Evolutionary conservation across 495 filamentous ascomycete genomes (phyloP), one percentile per base, ranked within the genome.

Genomic region (Sphaerosporella brunnea): DNA sequence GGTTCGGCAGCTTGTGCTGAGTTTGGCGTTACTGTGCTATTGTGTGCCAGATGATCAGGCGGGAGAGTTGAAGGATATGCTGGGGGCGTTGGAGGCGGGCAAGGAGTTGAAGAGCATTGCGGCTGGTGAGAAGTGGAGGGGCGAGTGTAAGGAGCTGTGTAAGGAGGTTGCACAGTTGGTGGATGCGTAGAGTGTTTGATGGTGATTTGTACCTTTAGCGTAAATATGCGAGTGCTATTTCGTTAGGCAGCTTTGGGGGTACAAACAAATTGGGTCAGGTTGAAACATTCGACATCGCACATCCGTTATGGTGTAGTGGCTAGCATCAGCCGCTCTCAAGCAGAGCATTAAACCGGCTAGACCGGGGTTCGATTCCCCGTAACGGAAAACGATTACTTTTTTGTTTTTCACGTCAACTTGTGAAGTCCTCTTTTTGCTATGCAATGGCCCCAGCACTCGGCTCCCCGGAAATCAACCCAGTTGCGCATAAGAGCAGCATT

Each of bases 11-110:
- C 70, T 84, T 50, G 51, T 90, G 28, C 64, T 80, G 34, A 80
- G 80, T 8, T 62, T 90, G 19, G 87, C 84, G 0, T 69, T 78
- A 23, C 49, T 94, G 42, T 70, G 74, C 4, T 95, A 88, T 60
- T 73, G 45, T 39, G 45, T 26, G 1, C 43, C 43, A 13, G 28
- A 16, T 15, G 45, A 21, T 1, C n/a, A 28, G 13, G 15, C n/a
- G 23, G 11, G 10, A 4, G 45, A 48, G 13, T 9, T 48, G 32
- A 19, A 1, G 30, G 45, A 37, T 23, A 13, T 25, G 10, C 5
- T 48, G 32, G 36, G 15, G 20, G 35, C 18, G 3, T 8, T 47
- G 25, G 44, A 47, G 28, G 44, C 44, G 10, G 28, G 20, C 15
- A 3, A 35, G 44, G 44, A 25, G 18, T 13, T 30, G n/a, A 23